Base-by-base conservation (phyloP, 805 yeast genomes). In the Torulaspora delbrueckii region DNA sequence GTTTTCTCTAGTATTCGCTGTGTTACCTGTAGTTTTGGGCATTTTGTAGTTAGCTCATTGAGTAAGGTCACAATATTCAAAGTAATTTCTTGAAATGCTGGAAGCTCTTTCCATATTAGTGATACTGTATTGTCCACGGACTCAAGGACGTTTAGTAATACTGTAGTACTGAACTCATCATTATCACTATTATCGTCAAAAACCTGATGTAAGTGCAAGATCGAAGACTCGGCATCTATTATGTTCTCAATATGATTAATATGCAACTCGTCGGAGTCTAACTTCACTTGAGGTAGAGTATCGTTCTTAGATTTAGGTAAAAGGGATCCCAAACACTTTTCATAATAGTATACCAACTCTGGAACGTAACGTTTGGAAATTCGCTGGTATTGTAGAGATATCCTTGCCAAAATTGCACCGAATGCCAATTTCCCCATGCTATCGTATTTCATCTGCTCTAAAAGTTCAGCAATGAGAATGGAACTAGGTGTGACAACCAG, bases 401-500 rank as follows among this genome's bases (percentile, higher is more conserved):
- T 67, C 48, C 82, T 88, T 44, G 81, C 73, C n/a, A 89, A 59
- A 48, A 79, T 82, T 2, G 85, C 60, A 22, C 91, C 90, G 45
- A 78, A 75, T 37, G 79, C 76, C 5, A 82, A 52, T 36, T 68
- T 71, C 23, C 63, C 63, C 22, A 77, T 49, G 4, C 72, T 59
- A 18, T 60, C 59, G 23, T 67, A 64, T 35, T 73, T 72, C 16
- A 77, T 56, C 54, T 76, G 78, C 43, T 82, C 80, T 45, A 91
- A 67, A 10, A 79, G 71, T 63, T 87, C 91, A 40, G 83, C 77
- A 71, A 88, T 79, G 32, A 87, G 67, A 27, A 93, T 76, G 25
- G 79, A 69, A 1, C 91, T 76, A 3, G 97, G 96, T 0, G 96
- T 90, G 4, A 82, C 90, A 8, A 93, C 84, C 48, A 89, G 73